Percentiles rank a stretch among this genome's conserved stretches.
Conservation (phyloP, 176 grass and related monocot genomes). For the Eragrostis nindensis region DNA sequence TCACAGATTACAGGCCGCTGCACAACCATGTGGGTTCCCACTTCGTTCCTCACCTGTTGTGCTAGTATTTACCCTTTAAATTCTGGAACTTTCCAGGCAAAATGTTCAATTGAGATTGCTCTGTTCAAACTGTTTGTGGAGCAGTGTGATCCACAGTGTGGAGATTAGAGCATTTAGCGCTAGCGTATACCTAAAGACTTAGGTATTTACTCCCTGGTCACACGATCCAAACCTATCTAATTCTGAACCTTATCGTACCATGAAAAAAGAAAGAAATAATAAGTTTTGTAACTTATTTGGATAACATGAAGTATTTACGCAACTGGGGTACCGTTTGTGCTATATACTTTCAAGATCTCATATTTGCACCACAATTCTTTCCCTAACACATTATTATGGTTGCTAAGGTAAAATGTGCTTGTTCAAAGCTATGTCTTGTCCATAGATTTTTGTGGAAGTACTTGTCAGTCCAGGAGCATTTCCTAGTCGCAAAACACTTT, state of each 20-base stretch:
- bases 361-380: background rate
- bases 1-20: slow-evolving; percentile 53
- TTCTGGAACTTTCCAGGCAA: background rate
- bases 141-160: background rate
- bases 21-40: slow-evolving; percentile 62
- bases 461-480: background rate
- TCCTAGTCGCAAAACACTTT: background rate
- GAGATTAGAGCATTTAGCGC: no score
- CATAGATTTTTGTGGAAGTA: no score
- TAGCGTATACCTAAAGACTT: no score
- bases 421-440: background rate
- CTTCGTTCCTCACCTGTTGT: background rate
- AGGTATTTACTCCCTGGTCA: no score
- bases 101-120: background rate
- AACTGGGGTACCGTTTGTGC: no score
- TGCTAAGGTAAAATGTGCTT: background rate
- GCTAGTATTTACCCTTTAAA: background rate
- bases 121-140: background rate
- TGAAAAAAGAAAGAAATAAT: no score
- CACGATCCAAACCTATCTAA: no score
- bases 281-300: no score
- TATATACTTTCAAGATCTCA: background rate
- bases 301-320: no score
- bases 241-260: no score
- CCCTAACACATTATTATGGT: background rate